Conservation (phyloP, 176 grass and related monocot species). For the Tuctoria greenei region DNA sequence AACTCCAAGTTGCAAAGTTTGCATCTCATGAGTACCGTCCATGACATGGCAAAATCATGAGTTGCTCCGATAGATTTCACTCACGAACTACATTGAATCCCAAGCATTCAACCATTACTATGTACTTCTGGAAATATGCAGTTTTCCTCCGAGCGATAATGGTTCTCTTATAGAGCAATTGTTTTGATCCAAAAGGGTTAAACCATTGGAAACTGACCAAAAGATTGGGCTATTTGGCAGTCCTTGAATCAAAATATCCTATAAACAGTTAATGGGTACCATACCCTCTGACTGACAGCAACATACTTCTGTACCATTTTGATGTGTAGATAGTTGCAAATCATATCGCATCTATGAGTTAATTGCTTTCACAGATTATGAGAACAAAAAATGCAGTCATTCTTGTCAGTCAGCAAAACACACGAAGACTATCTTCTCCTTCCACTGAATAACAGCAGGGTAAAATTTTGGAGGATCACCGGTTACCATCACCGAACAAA, state of each 20-base stretch:
- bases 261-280: not conserved
- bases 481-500: slow-evolving; percentile 52
- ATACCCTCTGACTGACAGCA: not conserved
- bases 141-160: not conserved
- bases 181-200: not conserved
- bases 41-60: not conserved
- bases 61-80: not conserved
- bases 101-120: not conserved
- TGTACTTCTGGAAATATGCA: not conserved
- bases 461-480: slow-evolving; percentile 6
- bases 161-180: not conserved
- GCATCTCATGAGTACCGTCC: not conserved
- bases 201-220: not conserved
- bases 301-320: not conserved
- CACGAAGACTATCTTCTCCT: not conserved
- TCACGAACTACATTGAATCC: not conserved
- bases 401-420: slow-evolving; percentile 3
- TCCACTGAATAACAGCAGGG: not conserved
- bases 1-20: not conserved
- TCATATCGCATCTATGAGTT: not conserved
- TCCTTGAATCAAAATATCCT: not conserved
- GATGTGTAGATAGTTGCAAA: not conserved
- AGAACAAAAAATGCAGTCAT: not conserved
- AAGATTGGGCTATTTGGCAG: not conserved
- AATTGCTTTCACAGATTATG: not conserved